Evolutionary conservation across 2,329 filamentous ascomycete species (phyloP), one percentile per base, ranked within the genome.

Genomic region (Waltergamsia citrina): DNA sequence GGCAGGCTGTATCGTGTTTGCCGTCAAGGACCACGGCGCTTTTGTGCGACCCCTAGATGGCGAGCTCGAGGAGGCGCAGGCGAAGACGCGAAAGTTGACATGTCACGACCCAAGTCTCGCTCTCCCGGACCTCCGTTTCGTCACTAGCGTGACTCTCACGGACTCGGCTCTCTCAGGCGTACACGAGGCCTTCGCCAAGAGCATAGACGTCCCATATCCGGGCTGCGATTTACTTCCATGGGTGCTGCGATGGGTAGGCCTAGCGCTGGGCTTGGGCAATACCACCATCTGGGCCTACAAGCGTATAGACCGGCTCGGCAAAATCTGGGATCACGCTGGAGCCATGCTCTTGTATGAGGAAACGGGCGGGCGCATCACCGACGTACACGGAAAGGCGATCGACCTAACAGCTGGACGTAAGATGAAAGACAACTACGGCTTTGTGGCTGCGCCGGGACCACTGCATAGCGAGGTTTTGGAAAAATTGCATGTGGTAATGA

Each of bases 401-500:
- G 64, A 73, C 39, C 44, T 73, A 40, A 47, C 53, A 2, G 61
- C 53, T 0, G 71, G 71, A 1, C 58, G 72, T 35, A 60, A 59
- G 43, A 57, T 76, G 51, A 50, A 44, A 7, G 50, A 42, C 4
- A 77, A 77, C 48, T 71, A 63, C 46, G 71, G 72, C 2, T 74
- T 76, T 29, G 62, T 76, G 5, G 72, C 69, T 1, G 70, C 71
- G 2, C 65, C 70, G 7, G 50, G 40, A 14, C 48, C 47, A 5
- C 33, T 66, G 6, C 71, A 76, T 38, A 54, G 27, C 1, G 34
- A 41, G 3, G 65, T 76, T 2, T 44, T 74, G 36, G 68, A 76
- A 43, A 83, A 74, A 5, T 90, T 96, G 3, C 82, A 82, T 54
- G 72, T 77, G 41, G 86, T 94, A n/a, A 62, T 94, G 43, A 55